Evolutionary conservation across 2,329 filamentous ascomycete species (phyloP), one percentile per base, ranked within the genome.

Genomic region (Daldinia eschscholtzii): DNA sequence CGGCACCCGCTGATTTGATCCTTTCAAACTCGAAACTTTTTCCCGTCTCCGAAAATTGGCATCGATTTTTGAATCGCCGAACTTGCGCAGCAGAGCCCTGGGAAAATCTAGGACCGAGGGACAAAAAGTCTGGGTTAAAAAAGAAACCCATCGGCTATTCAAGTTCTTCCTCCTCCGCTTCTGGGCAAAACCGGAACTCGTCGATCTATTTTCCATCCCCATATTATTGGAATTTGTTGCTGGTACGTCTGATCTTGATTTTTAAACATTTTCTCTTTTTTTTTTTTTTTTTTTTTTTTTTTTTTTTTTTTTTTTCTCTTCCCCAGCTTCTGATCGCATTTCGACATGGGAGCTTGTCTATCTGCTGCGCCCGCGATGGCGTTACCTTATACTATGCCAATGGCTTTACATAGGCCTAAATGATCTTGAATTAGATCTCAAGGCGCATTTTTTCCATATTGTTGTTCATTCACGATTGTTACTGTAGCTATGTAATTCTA

Each of bases 151-250:
- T 76, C 74, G 74, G 74, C 73, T 64, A 28, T 72, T 71, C 67
- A 65, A 57, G 73, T 76, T 76, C 74, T 76, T 76, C 74, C 74
- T 74, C 74, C 70, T 75, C 73, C 72, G 74, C 64, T 67, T 60
- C 64, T 72, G 72, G 69, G 66, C 72, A 69, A 71, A 72, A 61
- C 64, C 72, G 73, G 71, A 72, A 72, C 53, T 60, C 65, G 37
- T 69, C 66, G 68, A 74, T 74, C 72, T 74, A 72, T 76, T 75
- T 75, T 76, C 74, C 74, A 76, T 74, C 73, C 73, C 74, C 74
- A 74, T 75, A 69, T 41, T 64, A 62, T 66, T 55, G 61, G 62
- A 55, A 67, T 59, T 64, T 63, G 58, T 62, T 67, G 61, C 69
- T 67, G 69, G 69, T 71, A 71, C 62, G 69, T 71, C 20, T 50